A percentile compares a stretch with the other conserved stretches of the same genome.
Conservation (phyloP, 129 eudicot genomes). For the Oenanthe sinensis region DNA sequence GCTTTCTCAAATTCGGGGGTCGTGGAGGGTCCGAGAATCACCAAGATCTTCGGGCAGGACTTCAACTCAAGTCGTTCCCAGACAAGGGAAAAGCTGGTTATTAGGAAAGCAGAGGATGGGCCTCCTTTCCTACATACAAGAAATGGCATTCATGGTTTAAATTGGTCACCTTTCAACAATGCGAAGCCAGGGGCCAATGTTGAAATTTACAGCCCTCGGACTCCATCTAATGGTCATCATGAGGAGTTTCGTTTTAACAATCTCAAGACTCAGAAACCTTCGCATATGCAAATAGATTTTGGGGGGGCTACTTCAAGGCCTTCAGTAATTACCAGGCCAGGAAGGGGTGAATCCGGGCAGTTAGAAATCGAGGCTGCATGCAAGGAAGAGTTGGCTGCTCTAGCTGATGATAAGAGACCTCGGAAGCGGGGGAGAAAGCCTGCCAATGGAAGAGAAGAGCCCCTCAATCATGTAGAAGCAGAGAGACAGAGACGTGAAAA, state of each 20-base stretch:
- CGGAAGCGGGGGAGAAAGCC: too few relatives aligned
- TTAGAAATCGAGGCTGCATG: too few relatives aligned
- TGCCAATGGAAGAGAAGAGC: too few relatives aligned
- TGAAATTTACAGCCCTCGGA: conserved; percentile 29
- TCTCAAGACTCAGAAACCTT: conserved; percentile 28
- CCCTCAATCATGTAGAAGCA: too few relatives aligned
- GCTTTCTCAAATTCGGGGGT: conserved; percentile 15
- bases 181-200: conserved; percentile 13
- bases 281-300: conserved; percentile 65
- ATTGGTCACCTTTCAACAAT: conserved; percentile 38
- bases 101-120: conserved; percentile 40
- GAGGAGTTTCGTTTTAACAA: conserved; percentile 27
- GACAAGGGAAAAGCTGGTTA: conserved; percentile 50
- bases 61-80: conserved; percentile 34
- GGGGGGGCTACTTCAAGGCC: conserved; percentile 51
- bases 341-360: too few relatives aligned
- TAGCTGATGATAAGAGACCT: too few relatives aligned
- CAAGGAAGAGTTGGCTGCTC: too few relatives aligned
- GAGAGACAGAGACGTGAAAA: too few relatives aligned
- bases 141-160: conserved; percentile 26
- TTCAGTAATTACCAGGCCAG: conserved; percentile 28
- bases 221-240: conserved; percentile 18
- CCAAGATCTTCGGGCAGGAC: conserved; percentile 83
- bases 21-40: conserved; percentile 21
- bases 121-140: conserved; percentile 29